Evolutionary conservation across 2,329 filamentous ascomycete species (phyloP).

Genomic region (Periconia sp.): DNA sequence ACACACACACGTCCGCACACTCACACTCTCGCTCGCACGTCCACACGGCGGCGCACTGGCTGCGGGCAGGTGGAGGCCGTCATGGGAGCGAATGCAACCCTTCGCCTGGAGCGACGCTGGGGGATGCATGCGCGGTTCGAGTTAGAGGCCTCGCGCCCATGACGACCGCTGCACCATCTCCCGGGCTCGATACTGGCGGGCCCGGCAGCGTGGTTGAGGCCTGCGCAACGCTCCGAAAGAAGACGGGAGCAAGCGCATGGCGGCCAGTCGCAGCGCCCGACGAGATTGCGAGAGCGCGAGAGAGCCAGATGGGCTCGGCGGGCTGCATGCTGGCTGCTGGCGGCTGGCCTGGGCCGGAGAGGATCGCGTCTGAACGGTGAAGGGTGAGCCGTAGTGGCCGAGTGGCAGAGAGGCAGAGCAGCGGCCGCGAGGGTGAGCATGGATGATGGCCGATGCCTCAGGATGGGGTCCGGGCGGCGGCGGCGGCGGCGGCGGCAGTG

Average conservation of each 20-base stretch:
- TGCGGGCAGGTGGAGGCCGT: constrained; percentile 5
- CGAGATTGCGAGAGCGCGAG: not conserved
- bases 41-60: constrained; percentile 1
- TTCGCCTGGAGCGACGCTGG: constrained; percentile 16
- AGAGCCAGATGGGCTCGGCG: constrained; percentile 17
- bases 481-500: no score
- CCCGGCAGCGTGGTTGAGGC: constrained; percentile 37
- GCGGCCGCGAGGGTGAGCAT: no score
- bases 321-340: constrained; percentile 23
- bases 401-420: no score
- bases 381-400: constrained; percentile 3
- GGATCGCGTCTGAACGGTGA: constrained; percentile 19
- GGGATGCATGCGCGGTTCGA: constrained; percentile 15
- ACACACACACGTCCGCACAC: constrained; percentile 1
- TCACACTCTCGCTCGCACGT: not conserved
- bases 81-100: constrained; percentile 23
- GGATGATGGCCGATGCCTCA: no score
- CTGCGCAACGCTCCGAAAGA: constrained; percentile 47
- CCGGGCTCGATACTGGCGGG: constrained; percentile 31
- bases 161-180: constrained; percentile 31
- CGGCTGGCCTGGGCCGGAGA: constrained; percentile 22
- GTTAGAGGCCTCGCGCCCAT: constrained; percentile 12
- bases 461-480: no score
- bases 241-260: constrained; percentile 27
- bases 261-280: constrained; percentile 5